Evolutionary conservation across 192 early-diverging fungal genomes (phyloP).

Genomic region (Pilaira anomala): DNA sequence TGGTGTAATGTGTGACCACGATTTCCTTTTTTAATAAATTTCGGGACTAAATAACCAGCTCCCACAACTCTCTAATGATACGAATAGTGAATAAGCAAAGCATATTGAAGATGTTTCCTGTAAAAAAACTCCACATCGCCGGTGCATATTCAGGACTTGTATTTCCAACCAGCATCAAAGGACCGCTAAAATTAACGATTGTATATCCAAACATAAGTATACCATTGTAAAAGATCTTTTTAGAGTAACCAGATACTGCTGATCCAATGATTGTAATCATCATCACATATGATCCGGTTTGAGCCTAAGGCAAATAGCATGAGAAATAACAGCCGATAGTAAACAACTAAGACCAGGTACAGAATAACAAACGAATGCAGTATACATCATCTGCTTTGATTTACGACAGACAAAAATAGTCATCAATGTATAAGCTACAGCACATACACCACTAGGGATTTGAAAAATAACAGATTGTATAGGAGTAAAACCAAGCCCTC

Average conservation of each 20-base stretch:
- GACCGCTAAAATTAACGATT: conserved; percentile 17
- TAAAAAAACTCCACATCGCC: conserved; percentile 2
- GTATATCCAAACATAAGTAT: conserved; percentile 14
- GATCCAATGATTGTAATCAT: not conserved
- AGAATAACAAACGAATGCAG: not conserved
- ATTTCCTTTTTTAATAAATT: too few relatives aligned
- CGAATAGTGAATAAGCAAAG: conserved; percentile 2
- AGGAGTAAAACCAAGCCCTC: conserved; percentile 20
- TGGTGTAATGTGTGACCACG: too few relatives aligned
- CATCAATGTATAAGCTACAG: not conserved
- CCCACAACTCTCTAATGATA: too few relatives aligned
- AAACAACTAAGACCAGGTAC: not conserved
- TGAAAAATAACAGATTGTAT: conserved; percentile 5
- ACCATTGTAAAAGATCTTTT: conserved; percentile 13
- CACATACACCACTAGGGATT: not conserved
- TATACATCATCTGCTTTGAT: not conserved
- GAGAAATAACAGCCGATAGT: conserved; percentile 9
- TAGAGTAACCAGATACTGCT: conserved; percentile 12
- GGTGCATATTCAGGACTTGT: conserved; percentile 6
- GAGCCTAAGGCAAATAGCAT: conserved; percentile 10
- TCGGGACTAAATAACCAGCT: too few relatives aligned
- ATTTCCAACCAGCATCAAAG: conserved; percentile 9
- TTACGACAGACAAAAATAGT: not conserved
- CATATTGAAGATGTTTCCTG: conserved; percentile 1
- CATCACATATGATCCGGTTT: not conserved